Evolutionary conservation across 2,329 filamentous ascomycete genomes (phyloP), one percentile per base, ranked within the genome.

Genomic region (Alternaria sp.): DNA sequence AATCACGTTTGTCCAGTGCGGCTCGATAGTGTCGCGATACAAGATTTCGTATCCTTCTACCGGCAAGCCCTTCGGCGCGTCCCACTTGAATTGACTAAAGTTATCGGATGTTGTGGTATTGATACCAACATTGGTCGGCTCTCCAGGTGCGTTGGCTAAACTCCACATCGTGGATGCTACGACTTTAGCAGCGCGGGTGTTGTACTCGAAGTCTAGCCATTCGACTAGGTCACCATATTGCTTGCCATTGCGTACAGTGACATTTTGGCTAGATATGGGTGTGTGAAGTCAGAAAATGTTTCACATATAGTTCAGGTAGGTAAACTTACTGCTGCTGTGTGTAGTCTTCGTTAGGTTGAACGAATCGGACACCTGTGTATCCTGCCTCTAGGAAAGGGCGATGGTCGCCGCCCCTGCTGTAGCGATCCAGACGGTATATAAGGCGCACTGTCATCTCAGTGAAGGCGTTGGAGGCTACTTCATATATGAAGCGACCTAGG

Each of bases 401-500:
- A 69, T 87, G 85, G 70, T 87, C 85, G 26, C 85, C 85, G 39
- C 85, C 83, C 9, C 85, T 79, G n/a, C 85, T 77, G 75, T 82
- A 87, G 8, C 85, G 80, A 62, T 87, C 85, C 0, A 83, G 77
- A 0, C 84, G 80, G 72, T 86, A 86, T 43, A 87, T 80, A 43
- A 85, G 74, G 11, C 82, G 81, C 2, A 87, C 81, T 53, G 81
- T 81, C 84, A 87, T 86, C 22, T 79, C 79, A 5, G 83, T 84
- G 34, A 76, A 77, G 1, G 73, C 62, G 54, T 84, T 84, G 34
- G 82, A 81, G 0, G 81, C 82, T 7, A 86, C 81, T 65, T 86
- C 84, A 54, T 81, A 80, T 59, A 85, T 81, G 70, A 84, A 83
- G 2, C 84, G 82, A 7, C 81, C 85, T 0, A 87, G 78, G 56